These are phyloP conservation scores for Exobasidium rhododendri DNA, from an alignment of 1,284 basidiomycete genomes.

Conservation along the genomic window DNA sequence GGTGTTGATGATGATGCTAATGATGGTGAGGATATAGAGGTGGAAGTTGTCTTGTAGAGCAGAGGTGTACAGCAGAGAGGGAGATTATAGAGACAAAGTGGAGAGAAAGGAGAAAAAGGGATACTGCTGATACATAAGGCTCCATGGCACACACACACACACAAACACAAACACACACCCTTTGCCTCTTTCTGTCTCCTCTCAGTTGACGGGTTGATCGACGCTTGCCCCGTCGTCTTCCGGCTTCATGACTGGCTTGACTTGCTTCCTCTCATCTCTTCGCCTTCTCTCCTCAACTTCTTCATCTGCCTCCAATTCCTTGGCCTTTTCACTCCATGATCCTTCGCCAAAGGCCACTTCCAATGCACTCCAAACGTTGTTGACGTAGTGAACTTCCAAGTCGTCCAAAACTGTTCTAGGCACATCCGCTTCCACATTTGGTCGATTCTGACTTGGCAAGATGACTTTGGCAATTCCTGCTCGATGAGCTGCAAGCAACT, in stretches of 20 bases:
- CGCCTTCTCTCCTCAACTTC: constrained; percentile 19
- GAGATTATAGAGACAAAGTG: too few relatives aligned
- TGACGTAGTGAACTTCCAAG: constrained; percentile 52
- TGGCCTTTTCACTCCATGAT: constrained; percentile 43
- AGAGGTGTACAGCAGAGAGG: too few relatives aligned
- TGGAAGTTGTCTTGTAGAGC: too few relatives aligned
- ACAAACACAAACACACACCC: too few relatives aligned
- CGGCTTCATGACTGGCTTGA: constrained; percentile 17
- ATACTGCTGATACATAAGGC: too few relatives aligned
- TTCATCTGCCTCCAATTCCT: constrained; percentile 39
- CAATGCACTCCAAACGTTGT: constrained; percentile 51
- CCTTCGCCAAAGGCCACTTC: constrained; percentile 52
- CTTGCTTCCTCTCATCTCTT: neutral
- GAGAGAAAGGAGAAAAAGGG: too few relatives aligned
- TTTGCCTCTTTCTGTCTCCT: too few relatives aligned
- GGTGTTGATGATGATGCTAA: too few relatives aligned
- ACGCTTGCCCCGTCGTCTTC: constrained; percentile 29
- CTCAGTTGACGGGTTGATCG: constrained; percentile 37
- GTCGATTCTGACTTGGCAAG: constrained; percentile 49
- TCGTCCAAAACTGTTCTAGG: constrained; percentile 48
- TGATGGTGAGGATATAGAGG: too few relatives aligned
- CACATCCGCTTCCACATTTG: constrained; percentile 53
- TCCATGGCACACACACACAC: too few relatives aligned
- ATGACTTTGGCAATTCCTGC: constrained; percentile 49
- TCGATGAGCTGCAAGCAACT: constrained; percentile 52